Evolutionary conservation across 495 filamentous ascomycete species (phyloP).

Genomic region (Hypoxylon subgilvum): DNA sequence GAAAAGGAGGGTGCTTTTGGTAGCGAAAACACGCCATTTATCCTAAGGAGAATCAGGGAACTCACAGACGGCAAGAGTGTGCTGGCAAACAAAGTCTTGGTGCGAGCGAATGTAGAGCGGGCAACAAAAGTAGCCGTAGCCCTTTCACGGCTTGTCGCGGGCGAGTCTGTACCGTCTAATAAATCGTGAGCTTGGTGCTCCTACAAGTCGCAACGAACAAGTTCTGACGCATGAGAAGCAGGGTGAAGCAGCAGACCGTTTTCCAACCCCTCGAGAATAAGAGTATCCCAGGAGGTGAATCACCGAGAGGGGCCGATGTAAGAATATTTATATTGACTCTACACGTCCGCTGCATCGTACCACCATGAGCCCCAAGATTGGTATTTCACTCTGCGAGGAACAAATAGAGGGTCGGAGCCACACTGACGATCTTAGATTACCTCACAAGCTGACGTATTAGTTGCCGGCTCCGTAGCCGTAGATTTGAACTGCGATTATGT

Average conservation of each 20-base stretch:
- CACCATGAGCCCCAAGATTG: background rate
- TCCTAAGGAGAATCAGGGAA: constrained; percentile 80
- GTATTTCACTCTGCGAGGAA: background rate
- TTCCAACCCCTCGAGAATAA: constrained; percentile 10
- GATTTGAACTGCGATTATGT: constrained; percentile 84
- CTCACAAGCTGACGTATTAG: constrained; percentile 67
- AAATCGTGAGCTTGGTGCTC: constrained; percentile 39
- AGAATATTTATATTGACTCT: constrained; percentile 20
- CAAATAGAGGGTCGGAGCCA: background rate
- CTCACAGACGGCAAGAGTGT: constrained; percentile 76
- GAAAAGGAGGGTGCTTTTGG: constrained; percentile 70
- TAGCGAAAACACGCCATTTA: constrained; percentile 85
- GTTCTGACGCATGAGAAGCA: constrained; percentile 31
- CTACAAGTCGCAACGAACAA: background rate
- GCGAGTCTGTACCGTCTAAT: constrained; percentile 10
- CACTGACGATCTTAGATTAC: constrained; percentile 32
- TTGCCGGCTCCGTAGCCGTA: constrained; percentile 87
- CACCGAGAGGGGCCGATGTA: constrained; percentile 27
- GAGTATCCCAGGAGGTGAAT: constrained; percentile 17
- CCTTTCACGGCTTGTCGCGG: constrained; percentile 63
- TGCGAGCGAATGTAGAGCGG: constrained; percentile 78
- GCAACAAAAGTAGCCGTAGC: constrained; percentile 82
- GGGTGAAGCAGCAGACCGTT: constrained; percentile 26
- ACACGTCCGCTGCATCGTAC: background rate
- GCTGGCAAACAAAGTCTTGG: constrained; percentile 74